These are phyloP conservation scores for Boletus pseudo-olivaceus DNA, from an alignment of 768 basidiomycete species.

Conservation along the genomic window DNA sequence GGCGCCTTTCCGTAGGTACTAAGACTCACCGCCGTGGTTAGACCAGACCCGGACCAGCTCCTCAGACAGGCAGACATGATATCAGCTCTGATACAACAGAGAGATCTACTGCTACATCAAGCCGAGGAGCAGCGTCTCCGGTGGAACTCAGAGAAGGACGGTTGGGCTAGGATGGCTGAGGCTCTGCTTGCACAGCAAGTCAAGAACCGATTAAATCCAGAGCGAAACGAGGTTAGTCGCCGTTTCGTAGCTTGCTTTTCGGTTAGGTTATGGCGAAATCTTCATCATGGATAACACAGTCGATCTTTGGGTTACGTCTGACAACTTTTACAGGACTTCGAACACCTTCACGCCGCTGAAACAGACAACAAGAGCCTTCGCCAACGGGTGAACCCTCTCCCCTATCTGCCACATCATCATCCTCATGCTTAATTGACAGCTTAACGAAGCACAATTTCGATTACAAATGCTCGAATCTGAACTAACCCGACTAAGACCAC, in stretches of 20 bases:
- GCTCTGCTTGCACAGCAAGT: slow-evolving; percentile 53
- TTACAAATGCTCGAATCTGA: slow-evolving; percentile 59
- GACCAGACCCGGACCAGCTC: slow-evolving; percentile 46
- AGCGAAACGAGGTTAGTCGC: slow-evolving; percentile 44
- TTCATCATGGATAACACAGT: neutral
- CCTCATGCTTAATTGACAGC: slow-evolving; percentile 36
- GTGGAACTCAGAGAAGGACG: slow-evolving; percentile 60
- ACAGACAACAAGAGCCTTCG: slow-evolving; percentile 61
- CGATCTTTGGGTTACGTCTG: slow-evolving; percentile 7
- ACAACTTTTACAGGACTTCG: slow-evolving; percentile 45
- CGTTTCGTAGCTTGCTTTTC: neutral
- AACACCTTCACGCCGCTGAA: slow-evolving; percentile 50
- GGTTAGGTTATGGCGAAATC: neutral
- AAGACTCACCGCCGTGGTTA: slow-evolving; percentile 41
- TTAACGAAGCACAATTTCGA: slow-evolving; percentile 54
- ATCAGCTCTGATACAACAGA: slow-evolving; percentile 50
- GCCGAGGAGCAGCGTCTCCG: slow-evolving; percentile 55
- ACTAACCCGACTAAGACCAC: slow-evolving; percentile 59
- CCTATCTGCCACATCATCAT: neutral
- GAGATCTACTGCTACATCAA: slow-evolving; percentile 52
- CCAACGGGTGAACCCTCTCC: slow-evolving; percentile 46
- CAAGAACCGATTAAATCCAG: slow-evolving; percentile 34
- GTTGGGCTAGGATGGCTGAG: slow-evolving; percentile 66
- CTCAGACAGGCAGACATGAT: slow-evolving; percentile 62
- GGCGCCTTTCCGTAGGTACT: slow-evolving; percentile 39